Evolutionary conservation across 2,329 filamentous ascomycete genomes (phyloP).

Genomic region (Cryphonectria nitschkei): DNA sequence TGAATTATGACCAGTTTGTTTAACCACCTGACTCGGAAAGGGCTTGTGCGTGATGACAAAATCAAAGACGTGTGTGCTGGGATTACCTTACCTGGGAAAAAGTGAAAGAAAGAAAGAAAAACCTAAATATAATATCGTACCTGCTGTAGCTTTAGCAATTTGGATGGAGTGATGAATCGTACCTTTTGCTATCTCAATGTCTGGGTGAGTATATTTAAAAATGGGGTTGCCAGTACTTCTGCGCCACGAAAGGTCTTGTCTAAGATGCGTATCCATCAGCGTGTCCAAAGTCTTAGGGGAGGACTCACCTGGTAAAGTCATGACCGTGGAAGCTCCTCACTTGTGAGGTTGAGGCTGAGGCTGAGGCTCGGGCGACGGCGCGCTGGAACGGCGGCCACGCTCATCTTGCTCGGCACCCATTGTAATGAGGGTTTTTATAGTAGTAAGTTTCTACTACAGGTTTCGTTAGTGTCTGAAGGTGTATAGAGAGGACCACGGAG

Average conservation of each 20-base stretch:
- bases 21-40: neutral
- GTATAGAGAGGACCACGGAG: neutral
- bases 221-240: neutral
- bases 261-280: neutral
- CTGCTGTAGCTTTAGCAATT: neutral
- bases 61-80: neutral
- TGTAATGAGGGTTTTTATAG: neutral
- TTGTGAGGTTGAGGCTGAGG: neutral
- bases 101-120: neutral
- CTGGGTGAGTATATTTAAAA: neutral
- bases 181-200: neutral
- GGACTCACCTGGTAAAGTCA: neutral
- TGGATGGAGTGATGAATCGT: neutral
- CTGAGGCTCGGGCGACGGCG: conserved; percentile 12
- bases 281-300: neutral
- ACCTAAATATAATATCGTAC: too few relatives aligned
- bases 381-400: conserved; percentile 8
- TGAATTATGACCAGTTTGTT: neutral
- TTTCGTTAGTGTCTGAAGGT: neutral
- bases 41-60: neutral
- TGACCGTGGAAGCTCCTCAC: neutral
- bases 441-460: neutral
- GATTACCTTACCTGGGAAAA: neutral
- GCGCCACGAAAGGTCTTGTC: neutral
- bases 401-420: conserved; percentile 2